A percentile compares a stretch with the other conserved stretches of the same genome.
Conservation (phyloP, 495 filamentous ascomycete species). For the Aspergillus funiculosus region DNA sequence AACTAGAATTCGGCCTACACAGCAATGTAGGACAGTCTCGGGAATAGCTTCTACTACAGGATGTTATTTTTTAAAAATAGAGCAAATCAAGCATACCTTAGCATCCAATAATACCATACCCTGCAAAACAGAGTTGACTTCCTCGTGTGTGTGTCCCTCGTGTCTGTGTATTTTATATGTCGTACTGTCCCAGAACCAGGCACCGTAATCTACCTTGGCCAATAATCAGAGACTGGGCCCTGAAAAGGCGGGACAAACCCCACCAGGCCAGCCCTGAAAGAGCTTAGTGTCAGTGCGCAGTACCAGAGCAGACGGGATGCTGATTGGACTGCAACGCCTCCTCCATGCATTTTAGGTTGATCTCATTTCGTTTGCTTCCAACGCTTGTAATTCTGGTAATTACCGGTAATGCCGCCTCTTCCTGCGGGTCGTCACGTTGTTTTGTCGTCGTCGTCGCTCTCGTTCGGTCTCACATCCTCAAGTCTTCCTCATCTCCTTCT, state of each 20-base stretch:
- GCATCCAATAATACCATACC: not conserved
- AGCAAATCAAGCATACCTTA: no score
- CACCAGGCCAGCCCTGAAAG: no score
- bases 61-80: no score
- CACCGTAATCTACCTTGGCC: slow-evolving; percentile 12
- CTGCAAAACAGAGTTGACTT: slow-evolving; percentile 1
- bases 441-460: not conserved
- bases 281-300: slow-evolving; percentile 3
- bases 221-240: slow-evolving; percentile 4
- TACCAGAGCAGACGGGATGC: no score
- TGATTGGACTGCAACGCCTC: slow-evolving; percentile 17
- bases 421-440: slow-evolving; percentile 7
- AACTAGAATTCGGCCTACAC: no score
- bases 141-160: slow-evolving; percentile 3
- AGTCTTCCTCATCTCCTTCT: not conserved
- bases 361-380: slow-evolving; percentile 22
- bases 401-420: slow-evolving; percentile 9
- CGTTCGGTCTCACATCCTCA: not conserved
- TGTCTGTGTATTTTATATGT: no score
- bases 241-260: slow-evolving; percentile 10
- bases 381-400: slow-evolving; percentile 10
- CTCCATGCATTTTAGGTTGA: slow-evolving; percentile 4
- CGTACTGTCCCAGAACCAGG: slow-evolving; percentile 23
- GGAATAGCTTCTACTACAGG: no score
- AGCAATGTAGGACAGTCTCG: no score